Conservation (phyloP, 2,329 filamentous ascomycete species). For the Xylariaceae sp. region DNA sequence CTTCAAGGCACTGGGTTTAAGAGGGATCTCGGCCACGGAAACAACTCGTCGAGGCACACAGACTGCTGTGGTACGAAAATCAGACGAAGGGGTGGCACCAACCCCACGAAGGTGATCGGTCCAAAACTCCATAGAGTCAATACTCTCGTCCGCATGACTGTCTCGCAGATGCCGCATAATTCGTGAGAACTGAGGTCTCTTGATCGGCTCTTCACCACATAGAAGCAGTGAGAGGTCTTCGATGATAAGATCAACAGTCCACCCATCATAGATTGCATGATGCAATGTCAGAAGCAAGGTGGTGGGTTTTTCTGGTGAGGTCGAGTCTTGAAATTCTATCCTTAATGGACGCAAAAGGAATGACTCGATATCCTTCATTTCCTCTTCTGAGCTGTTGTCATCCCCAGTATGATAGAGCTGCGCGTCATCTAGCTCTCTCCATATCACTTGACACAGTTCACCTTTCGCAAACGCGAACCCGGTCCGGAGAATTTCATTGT, state of each 20-base stretch:
- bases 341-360: conserved; percentile 53
- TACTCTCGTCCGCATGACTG: conserved; percentile 28
- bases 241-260: conserved; percentile 74
- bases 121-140: conserved; percentile 61
- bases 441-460: conserved; percentile 59
- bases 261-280: conserved; percentile 88
- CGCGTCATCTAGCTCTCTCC: conserved; percentile 43
- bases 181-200: conserved; percentile 54
- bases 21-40: conserved; percentile 29
- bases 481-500: conserved; percentile 66
- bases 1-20: conserved; percentile 34
- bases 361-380: conserved; percentile 35
- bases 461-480: conserved; percentile 59
- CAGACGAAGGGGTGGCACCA: conserved; percentile 52
- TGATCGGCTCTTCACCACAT: conserved; percentile 20
- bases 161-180: conserved; percentile 46
- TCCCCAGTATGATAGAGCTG: conserved; percentile 39
- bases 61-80: conserved; percentile 43
- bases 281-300: conserved; percentile 58
- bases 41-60: conserved; percentile 28
- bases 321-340: conserved; percentile 46
- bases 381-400: conserved; percentile 30
- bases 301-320: conserved; percentile 21
- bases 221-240: conserved; percentile 58
- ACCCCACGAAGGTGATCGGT: conserved; percentile 56